Evolutionary conservation across 2,329 filamentous ascomycete species (phyloP).

Genomic region (Diatrype stigma): DNA sequence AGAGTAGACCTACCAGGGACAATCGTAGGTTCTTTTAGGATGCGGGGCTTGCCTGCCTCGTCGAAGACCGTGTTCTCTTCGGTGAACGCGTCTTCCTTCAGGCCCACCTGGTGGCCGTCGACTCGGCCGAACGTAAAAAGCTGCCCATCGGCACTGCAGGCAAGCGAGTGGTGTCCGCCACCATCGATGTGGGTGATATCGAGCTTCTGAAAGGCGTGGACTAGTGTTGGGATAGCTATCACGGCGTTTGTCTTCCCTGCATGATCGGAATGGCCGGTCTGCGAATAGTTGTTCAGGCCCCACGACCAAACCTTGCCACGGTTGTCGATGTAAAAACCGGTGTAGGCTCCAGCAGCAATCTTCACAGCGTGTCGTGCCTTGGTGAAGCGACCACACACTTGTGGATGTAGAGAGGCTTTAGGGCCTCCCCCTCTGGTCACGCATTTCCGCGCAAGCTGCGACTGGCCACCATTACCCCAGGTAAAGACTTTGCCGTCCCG

Average conservation of each 20-base stretch:
- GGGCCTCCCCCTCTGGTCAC: constrained; percentile 26
- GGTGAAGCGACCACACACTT: constrained; percentile 25
- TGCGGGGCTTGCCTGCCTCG: constrained; percentile 61
- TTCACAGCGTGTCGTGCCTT: constrained; percentile 52
- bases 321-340: constrained; percentile 67
- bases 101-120: constrained; percentile 48
- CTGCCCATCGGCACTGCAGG: constrained; percentile 36
- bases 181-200: constrained; percentile 67
- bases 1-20: constrained; percentile 46
- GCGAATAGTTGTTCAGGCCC: constrained; percentile 69
- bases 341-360: constrained; percentile 62
- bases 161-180: constrained; percentile 63
- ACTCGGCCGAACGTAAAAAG: constrained; percentile 44
- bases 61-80: constrained; percentile 61
- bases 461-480: constrained; percentile 78
- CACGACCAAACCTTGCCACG: constrained; percentile 64
- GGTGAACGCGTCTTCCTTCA: constrained; percentile 52
- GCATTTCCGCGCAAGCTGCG: constrained; percentile 64
- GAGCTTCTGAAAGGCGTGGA: constrained; percentile 60
- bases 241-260: constrained; percentile 66
- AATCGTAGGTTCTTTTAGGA: constrained; percentile 62
- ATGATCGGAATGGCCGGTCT: constrained; percentile 60
- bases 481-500: constrained; percentile 66
- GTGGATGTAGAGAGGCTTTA: constrained; percentile 36
- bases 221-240: constrained; percentile 65